A percentile compares a stretch with the other conserved stretches of the same genome.
phyloP scores from a whole-genome alignment of 1,284 basidiomycete genomes.

The Xerocomus nothofagi region DNA sequence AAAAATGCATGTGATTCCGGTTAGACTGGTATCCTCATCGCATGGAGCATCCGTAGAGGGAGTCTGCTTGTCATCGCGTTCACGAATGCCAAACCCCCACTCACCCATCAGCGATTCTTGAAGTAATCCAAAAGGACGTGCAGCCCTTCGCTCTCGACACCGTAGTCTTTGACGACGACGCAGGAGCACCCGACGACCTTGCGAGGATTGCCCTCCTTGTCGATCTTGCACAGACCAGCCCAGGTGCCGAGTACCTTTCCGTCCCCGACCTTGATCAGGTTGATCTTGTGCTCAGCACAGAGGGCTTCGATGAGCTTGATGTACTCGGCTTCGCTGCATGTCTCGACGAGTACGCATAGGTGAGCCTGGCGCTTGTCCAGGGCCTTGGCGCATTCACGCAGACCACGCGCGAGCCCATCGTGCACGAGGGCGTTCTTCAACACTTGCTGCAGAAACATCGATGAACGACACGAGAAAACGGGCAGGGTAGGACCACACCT shows the following conservation, averaged over 20 bases:
- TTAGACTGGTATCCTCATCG: constrained; percentile 55
- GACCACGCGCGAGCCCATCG: constrained; percentile 97
- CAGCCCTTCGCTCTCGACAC: constrained; percentile 92
- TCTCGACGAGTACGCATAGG: constrained; percentile 98
- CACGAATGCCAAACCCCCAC: constrained; percentile 21
- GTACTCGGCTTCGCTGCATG: constrained; percentile 98
- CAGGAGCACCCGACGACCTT: constrained; percentile 97
- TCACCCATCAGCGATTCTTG: constrained; percentile 77
- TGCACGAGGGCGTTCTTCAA: constrained; percentile 96
- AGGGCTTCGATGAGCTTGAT: constrained; percentile 99
- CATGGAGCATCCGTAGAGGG: constrained; percentile 76
- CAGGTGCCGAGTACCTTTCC: constrained; percentile 97
- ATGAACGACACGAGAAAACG: constrained; percentile 1
- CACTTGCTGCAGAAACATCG: constrained; percentile 62
- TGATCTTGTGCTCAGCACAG: constrained; percentile 99
- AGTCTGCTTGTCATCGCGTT: constrained; percentile 80
- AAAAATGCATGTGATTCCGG: constrained; percentile 41
- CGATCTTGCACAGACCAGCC: constrained; percentile 99
- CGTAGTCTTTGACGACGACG: constrained; percentile 99
- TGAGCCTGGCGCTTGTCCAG: constrained; percentile 99
- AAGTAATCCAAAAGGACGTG: constrained; percentile 97
- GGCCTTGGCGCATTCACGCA: constrained; percentile 97
- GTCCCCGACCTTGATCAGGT: constrained; percentile 98
- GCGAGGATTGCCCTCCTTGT: constrained; percentile 97
- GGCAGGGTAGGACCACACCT: constrained; percentile 52